These are phyloP conservation scores for Daldinia grandis DNA, from an alignment of 495 filamentous ascomycete species.

Conservation along the genomic window DNA sequence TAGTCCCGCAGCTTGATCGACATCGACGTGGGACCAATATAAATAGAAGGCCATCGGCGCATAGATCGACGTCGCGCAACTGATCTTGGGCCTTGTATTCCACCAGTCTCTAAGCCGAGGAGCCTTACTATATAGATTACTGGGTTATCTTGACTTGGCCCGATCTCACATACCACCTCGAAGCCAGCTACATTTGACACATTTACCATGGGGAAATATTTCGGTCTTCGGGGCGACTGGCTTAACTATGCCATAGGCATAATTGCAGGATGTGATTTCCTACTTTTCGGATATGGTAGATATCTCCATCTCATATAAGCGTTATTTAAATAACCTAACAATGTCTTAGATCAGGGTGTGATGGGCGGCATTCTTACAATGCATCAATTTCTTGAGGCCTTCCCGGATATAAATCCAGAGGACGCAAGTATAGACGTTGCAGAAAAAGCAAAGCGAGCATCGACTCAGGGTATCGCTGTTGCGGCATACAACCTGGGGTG, in stretches of 20 bases:
- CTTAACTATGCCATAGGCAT: slow-evolving; percentile 74
- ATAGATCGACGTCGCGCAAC: slow-evolving; percentile 11
- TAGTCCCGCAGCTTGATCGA: neutral
- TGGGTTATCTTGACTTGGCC: slow-evolving; percentile 2
- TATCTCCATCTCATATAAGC: neutral
- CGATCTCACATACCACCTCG: neutral
- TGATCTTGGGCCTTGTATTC: neutral
- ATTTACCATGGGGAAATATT: slow-evolving; percentile 57
- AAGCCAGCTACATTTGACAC: neutral
- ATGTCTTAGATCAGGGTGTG: slow-evolving; percentile 58
- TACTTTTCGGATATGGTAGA: slow-evolving; percentile 59
- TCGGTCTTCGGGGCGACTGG: slow-evolving; percentile 71
- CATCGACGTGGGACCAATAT: neutral
- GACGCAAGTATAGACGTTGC: slow-evolving; percentile 40
- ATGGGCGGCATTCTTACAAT: slow-evolving; percentile 68
- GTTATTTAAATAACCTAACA: slow-evolving; percentile 19
- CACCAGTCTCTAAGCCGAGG: slow-evolving; percentile 1
- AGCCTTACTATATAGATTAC: slow-evolving; percentile 2
- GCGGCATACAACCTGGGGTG: slow-evolving; percentile 79
- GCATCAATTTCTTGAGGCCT: slow-evolving; percentile 60
- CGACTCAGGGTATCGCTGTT: slow-evolving; percentile 68
- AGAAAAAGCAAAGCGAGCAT: slow-evolving; percentile 56
- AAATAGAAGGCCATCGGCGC: neutral
- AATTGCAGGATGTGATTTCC: slow-evolving; percentile 75
- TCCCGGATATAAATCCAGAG: slow-evolving; percentile 63